phyloP scores from a whole-genome alignment of 2,329 filamentous ascomycete genomes.

The Emergomyces orientalis region DNA sequence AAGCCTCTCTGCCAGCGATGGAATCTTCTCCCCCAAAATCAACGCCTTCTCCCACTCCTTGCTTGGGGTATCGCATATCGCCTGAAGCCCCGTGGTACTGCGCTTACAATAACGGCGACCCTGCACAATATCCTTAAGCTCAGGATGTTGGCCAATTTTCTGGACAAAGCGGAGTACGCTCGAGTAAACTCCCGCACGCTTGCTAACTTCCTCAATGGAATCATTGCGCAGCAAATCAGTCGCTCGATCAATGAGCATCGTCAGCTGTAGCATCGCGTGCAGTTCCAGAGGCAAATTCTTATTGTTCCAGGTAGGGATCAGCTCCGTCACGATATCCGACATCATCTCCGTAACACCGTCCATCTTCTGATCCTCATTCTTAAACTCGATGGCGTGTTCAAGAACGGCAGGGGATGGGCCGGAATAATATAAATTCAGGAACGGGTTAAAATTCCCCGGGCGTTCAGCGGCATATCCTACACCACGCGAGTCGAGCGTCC shows the following conservation, averaged over 20 bases:
- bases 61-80: constrained; percentile 23
- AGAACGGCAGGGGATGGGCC: constrained; percentile 5
- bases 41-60: background rate
- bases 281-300: constrained; percentile 23
- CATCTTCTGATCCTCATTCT: constrained; percentile 15
- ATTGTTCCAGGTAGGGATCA: constrained; percentile 11
- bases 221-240: constrained; percentile 36
- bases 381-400: constrained; percentile 8
- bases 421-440: constrained; percentile 7
- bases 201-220: constrained; percentile 30
- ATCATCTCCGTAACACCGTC: constrained; percentile 18
- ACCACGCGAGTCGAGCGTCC: constrained; percentile 11
- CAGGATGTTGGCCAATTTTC: constrained; percentile 25
- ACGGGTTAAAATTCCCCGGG: constrained; percentile 5
- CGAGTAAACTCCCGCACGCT: constrained; percentile 29
- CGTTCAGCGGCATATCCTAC: constrained; percentile 13
- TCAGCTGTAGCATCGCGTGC: constrained; percentile 27
- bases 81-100: constrained; percentile 29
- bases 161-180: constrained; percentile 35
- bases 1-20: constrained; percentile 17
- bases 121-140: constrained; percentile 27
- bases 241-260: constrained; percentile 30
- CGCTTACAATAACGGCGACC: constrained; percentile 27
- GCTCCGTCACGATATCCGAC: constrained; percentile 19
- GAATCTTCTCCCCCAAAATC: constrained; percentile 13